Evolutionary conservation across 2,329 filamentous ascomycete genomes (phyloP).

Genomic region (Talaromyces marneffei): DNA sequence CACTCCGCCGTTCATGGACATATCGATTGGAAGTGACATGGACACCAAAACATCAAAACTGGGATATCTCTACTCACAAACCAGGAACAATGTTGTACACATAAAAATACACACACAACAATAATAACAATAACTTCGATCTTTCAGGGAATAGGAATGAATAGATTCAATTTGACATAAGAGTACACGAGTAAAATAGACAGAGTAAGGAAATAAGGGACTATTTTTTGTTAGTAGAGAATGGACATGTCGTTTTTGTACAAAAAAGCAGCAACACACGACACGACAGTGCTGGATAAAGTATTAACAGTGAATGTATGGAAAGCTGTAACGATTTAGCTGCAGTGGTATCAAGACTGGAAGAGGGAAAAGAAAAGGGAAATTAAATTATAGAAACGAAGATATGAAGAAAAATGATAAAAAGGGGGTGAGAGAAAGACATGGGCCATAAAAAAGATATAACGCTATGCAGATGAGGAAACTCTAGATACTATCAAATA

Average conservation of each 20-base stretch:
- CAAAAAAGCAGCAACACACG: slow-evolving; percentile 4
- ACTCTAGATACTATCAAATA: slow-evolving; percentile 7
- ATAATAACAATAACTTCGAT: not conserved
- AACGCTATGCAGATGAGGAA: slow-evolving; percentile 11
- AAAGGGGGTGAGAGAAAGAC: not conserved
- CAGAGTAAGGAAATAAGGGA: not conserved
- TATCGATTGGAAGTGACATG: not conserved
- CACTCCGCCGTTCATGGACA: not conserved
- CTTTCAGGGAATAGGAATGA: not conserved
- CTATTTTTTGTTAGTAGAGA: not conserved
- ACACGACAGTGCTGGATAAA: slow-evolving; percentile 5
- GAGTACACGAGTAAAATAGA: not conserved
- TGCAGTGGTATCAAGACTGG: slow-evolving; percentile 11
- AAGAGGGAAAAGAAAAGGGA: not conserved
- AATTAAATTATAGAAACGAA: slow-evolving; percentile 3
- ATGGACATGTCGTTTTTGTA: slow-evolving; percentile 10
- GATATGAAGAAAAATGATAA: not conserved
- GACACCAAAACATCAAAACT: not conserved
- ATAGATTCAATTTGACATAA: not conserved
- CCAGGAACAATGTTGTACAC: not conserved
- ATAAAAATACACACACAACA: slow-evolving; percentile 8
- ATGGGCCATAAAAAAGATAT: not conserved
- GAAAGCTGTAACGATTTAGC: slow-evolving; percentile 6
- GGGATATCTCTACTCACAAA: not conserved
- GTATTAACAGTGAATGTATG: slow-evolving; percentile 12